These are phyloP conservation scores for Suillus fuscotomentosus DNA, from an alignment of 768 basidiomycete genomes.

Conservation along the genomic window DNA sequence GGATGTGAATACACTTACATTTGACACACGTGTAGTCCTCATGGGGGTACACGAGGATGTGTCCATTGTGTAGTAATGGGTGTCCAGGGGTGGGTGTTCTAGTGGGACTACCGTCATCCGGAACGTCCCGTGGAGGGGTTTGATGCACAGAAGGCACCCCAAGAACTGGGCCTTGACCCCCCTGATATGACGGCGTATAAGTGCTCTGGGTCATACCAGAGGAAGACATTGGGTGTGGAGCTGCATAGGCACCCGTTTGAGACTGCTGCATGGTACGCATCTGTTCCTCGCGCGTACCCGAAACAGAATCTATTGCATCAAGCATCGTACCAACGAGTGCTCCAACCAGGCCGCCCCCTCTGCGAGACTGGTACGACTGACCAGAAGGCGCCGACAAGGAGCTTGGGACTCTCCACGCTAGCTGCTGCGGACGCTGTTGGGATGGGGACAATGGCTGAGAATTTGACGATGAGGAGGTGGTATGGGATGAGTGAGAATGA, in stretches of 20 bases:
- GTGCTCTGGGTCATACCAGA: not conserved
- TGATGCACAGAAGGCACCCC: slow-evolving; percentile 1
- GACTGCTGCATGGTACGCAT: slow-evolving; percentile 11
- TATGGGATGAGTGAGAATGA: not conserved
- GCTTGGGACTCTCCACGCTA: not conserved
- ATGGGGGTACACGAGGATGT: slow-evolving; percentile 65
- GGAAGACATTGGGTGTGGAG: slow-evolving; percentile 9
- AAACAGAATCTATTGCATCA: slow-evolving; percentile 29
- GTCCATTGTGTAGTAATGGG: slow-evolving; percentile 60
- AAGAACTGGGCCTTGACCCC: not conserved
- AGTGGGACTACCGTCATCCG: slow-evolving; percentile 64
- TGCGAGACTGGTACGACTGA: slow-evolving; percentile 9
- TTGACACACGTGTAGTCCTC: slow-evolving; percentile 59
- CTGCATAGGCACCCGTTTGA: slow-evolving; percentile 21
- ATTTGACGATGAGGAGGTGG: not conserved
- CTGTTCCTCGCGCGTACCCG: slow-evolving; percentile 21
- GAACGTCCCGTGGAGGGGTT: slow-evolving; percentile 11
- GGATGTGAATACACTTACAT: slow-evolving; percentile 43
- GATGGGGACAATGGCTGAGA: slow-evolving; percentile 10
- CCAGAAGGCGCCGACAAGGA: slow-evolving; percentile 11
- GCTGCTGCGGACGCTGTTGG: slow-evolving; percentile 16
- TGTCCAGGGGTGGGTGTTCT: slow-evolving; percentile 61
- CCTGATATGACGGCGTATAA: slow-evolving; percentile 15
- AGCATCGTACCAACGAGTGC: slow-evolving; percentile 24
- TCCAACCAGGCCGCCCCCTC: slow-evolving; percentile 25